Evolutionary conservation across 2,329 filamentous ascomycete genomes (phyloP), one percentile per base, ranked within the genome.

Genomic region (Sclerotinia minor): DNA sequence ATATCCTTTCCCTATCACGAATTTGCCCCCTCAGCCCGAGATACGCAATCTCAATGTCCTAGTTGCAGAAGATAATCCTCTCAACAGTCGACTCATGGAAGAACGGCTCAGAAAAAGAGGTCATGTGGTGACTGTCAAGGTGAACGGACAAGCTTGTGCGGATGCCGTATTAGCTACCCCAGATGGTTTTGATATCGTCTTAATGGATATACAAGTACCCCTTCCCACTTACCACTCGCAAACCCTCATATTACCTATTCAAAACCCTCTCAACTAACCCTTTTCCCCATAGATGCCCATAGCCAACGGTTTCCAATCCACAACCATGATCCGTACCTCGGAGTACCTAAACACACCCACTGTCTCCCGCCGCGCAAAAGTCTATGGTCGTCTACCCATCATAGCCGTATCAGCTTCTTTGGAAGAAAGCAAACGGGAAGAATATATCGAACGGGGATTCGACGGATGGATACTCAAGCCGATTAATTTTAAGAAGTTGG

Each of bases 381-480:
- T 80, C 1, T 90, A 92, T 64, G 85, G 87, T 24, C 85, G 89
- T 32, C 83, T 94, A 2, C 92, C 93, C 0, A 89, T 96, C 63
- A 92, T 97, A 72, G 93, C 92, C 0, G 92, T 96, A 0, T 96
- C 92, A 0, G 92, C 93, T 96, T 1, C 75, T 90, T 17, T 60
- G 5, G 35, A 61, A 1, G 93, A 96, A 76, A 83, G 82, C 21
- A 85, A 93, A 53, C 84, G 81, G 63, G 81, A 89, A 50, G 84
- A 79, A 0, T 97, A 96, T 72, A 84, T 92, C 49, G 83, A 90
- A 49, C 87, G 87, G 4, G 93, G 93, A 0, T 96, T 97, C 72
- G 92, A 96, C 72, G 93, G 90, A 29, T 96, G 92, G 92, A 93
- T 97, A 38, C 80, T 96, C 68, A 96, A 96, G 75, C 92, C 92